These are phyloP conservation scores for Verbascum thapsus DNA, from an alignment of 257 asterid species.

Conservation along the genomic window DNA sequence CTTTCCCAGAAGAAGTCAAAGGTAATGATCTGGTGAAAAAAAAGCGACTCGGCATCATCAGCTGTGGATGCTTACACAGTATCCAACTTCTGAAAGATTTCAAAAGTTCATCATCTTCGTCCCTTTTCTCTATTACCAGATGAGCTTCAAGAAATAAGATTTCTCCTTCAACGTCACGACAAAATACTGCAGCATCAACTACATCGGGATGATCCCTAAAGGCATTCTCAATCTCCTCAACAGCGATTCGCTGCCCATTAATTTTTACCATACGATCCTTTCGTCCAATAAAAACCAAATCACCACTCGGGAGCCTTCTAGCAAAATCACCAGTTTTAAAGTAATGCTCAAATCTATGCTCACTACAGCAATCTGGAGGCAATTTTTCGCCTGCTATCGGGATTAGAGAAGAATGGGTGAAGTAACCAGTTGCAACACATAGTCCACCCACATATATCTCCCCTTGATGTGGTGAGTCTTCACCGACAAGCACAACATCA, in stretches of 20 bases:
- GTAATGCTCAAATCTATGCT: conserved; percentile 38
- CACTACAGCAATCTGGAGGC: conserved; percentile 29
- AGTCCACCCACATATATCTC: conserved; percentile 79
- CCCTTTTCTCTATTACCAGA: conserved; percentile 49
- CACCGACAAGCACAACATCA: conserved; percentile 68
- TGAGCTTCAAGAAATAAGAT: conserved; percentile 71
- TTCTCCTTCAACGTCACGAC: conserved; percentile 55
- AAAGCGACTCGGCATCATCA: conserved; percentile 66
- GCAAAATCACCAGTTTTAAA: conserved; percentile 90
- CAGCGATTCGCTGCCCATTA: conserved; percentile 82
- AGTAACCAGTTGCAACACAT: conserved; percentile 82
- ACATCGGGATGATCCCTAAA: conserved; percentile 68
- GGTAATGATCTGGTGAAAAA: conserved; percentile 63
- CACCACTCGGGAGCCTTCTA: conserved; percentile 77
- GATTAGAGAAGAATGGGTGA: conserved; percentile 54
- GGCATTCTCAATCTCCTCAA: conserved; percentile 79
- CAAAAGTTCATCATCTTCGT: conserved; percentile 44
- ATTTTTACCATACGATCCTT: conserved; percentile 81
- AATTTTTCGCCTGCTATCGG: conserved; percentile 46
- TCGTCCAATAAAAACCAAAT: conserved; percentile 77
- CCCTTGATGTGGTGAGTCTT: conserved; percentile 68
- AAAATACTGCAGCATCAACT: conserved; percentile 80
- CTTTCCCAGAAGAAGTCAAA: conserved; percentile 81
- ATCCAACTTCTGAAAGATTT: conserved; percentile 65
- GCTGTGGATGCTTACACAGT: conserved; percentile 59